Conservation (phyloP, 371 early-diverging fungal genomes). For the Choanephora cucurbitarum region DNA sequence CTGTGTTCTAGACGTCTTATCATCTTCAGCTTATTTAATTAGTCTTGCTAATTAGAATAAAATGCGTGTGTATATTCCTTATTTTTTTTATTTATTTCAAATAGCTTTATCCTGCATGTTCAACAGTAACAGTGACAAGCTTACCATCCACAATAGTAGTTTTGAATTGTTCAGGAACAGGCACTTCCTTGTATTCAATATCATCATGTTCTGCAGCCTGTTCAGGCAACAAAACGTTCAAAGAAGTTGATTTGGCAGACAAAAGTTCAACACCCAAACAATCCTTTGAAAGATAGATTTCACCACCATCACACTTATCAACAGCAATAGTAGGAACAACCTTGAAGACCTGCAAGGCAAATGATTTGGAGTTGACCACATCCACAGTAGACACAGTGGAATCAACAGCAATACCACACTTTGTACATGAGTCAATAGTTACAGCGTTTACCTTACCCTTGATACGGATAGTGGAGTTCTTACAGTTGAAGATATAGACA, state of each 20-base stretch:
- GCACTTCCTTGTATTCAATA: conserved; percentile 82
- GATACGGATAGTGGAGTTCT: conserved; percentile 85
- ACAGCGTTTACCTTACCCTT: conserved; percentile 92
- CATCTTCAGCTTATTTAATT: conserved; percentile 41
- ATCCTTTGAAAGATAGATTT: conserved; percentile 81
- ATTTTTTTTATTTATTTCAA: conserved; percentile 6
- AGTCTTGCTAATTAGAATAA: conserved; percentile 28
- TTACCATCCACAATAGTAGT: conserved; percentile 80
- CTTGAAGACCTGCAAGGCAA: conserved; percentile 88
- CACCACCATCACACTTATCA: conserved; percentile 93
- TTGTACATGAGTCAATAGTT: conserved; percentile 86
- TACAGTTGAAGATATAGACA: conserved; percentile 92
- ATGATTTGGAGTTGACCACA: conserved; percentile 87
- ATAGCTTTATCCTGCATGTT: conserved; percentile 66
- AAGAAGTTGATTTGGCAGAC: conserved; percentile 86
- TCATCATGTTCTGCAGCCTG: conserved; percentile 61
- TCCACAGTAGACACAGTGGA: conserved; percentile 87
- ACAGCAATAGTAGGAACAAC: conserved; percentile 83
- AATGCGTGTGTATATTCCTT: too few species aligned
- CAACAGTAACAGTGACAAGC: conserved; percentile 81
- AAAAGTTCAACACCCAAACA: conserved; percentile 82
- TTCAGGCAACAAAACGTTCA: conserved; percentile 80
- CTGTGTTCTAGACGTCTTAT: conserved; percentile 38
- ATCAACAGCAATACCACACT: conserved; percentile 86
- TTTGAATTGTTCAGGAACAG: conserved; percentile 93